Base-by-base conservation (phyloP, 2,329 filamentous ascomycete species). In the Waltergamsia citrina region DNA sequence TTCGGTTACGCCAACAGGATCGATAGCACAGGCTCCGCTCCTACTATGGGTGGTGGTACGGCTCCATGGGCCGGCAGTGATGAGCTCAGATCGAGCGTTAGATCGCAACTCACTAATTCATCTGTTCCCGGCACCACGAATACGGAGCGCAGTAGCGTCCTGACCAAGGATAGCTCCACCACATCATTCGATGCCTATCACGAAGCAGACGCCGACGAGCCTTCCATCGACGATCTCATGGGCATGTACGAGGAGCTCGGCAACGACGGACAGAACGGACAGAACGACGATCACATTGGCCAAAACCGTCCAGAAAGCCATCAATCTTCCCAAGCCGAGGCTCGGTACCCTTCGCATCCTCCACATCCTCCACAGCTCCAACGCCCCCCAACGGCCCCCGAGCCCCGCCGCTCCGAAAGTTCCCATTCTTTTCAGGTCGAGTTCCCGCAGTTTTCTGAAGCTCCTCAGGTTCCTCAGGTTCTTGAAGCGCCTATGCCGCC, bases 141-240 rank as follows among this genome's bases (percentile, higher is more conserved):
- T n/a, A 93, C 85, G 2, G 85, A 90, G 50, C 72, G 85, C 40
- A 93, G 85, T 54, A 94, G 87, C 50, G 69, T 92, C 32, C 55
- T 81, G 42, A 92, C 86, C 4, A 86, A 84, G 45, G 75, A 77
- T 39, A 93, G 83, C 62, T 87, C 83, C 2, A 68, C 79, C 34
- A 81, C 61, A 60, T 92, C 65, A 41, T 69, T 68, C 56, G 64
- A 65, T 41, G 57, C 44, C 29, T 45, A 48, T 26, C 24, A 32
- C 39, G 44, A 47, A 16, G 29, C 42, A 43, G 34, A 48, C 43
- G 27, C 50, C 34, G 74, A 78, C 42, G 72, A 71, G 26, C 64
- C 73, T 36, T 78, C 73, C 46, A 62, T 81, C 21, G 74, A 80
- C 44, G 75, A 81, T 60, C 70, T 86, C 35, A 80, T 85, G 57